Evolutionary conservation across 495 filamentous ascomycete genomes (phyloP).

Genomic region (Terfezia claveryi): DNA sequence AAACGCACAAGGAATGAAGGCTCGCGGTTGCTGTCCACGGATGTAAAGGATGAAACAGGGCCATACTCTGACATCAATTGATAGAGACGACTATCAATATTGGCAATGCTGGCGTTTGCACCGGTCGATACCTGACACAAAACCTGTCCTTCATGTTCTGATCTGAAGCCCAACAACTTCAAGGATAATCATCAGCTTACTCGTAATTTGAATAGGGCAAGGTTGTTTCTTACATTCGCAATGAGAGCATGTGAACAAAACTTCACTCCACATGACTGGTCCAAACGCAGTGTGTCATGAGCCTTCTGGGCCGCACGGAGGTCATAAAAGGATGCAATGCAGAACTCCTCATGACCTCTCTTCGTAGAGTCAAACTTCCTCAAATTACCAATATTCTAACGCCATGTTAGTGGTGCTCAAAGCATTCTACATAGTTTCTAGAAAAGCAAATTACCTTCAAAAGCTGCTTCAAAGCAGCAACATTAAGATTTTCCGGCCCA

Average conservation of each 20-base stretch:
- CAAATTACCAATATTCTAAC: not conserved
- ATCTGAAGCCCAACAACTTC: too few relatives aligned
- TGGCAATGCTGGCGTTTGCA: not conserved
- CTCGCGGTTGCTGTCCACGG: slow-evolving; percentile 3
- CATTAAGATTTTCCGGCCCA: not conserved
- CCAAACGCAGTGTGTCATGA: not conserved
- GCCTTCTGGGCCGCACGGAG: not conserved
- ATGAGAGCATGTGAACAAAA: not conserved
- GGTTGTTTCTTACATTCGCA: not conserved
- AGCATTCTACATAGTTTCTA: too few relatives aligned
- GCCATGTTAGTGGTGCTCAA: too few relatives aligned
- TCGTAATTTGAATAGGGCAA: too few relatives aligned
- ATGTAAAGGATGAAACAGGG: slow-evolving; percentile 11
- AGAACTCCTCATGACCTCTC: not conserved
- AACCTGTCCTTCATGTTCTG: not conserved
- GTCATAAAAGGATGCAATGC: not conserved
- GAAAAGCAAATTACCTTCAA: not conserved
- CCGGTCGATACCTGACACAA: not conserved
- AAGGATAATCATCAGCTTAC: too few relatives aligned
- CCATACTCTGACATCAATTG: slow-evolving; percentile 12
- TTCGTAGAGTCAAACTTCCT: not conserved
- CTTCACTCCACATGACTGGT: not conserved
- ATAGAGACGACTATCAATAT: slow-evolving; percentile 2
- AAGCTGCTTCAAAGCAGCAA: not conserved
- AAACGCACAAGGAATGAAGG: slow-evolving; percentile 14